Percentiles rank a stretch among this genome's conserved stretches.
phyloP scores from a whole-genome alignment of 2,329 filamentous ascomycete genomes.

The Elsinoe batatas region DNA sequence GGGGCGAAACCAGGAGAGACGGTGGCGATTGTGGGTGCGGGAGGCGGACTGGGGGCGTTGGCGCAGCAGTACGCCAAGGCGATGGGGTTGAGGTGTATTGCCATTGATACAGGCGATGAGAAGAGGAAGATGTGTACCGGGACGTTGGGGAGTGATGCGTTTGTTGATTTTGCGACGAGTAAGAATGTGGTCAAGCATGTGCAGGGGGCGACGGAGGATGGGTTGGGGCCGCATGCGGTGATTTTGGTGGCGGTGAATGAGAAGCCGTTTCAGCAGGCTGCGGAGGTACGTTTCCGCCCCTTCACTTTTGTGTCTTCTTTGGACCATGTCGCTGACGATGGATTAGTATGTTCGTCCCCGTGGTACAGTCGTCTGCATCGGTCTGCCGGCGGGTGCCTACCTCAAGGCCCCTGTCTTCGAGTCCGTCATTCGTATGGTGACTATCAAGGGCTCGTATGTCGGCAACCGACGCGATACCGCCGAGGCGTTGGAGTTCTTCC shows the following conservation, averaged over 20 bases:
- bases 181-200: constrained; percentile 77
- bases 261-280: constrained; percentile 92
- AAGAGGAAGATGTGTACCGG: constrained; percentile 60
- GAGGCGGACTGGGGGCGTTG: constrained; percentile 69
- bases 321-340: neutral
- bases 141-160: constrained; percentile 59
- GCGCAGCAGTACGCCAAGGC: constrained; percentile 83
- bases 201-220: constrained; percentile 67
- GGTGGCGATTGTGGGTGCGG: constrained; percentile 77
- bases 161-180: constrained; percentile 69
- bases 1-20: constrained; percentile 62
- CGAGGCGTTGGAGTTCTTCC: constrained; percentile 86
- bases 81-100: constrained; percentile 74
- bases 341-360: constrained; percentile 66
- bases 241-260: constrained; percentile 78
- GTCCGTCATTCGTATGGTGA: constrained; percentile 81
- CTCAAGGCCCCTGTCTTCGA: constrained; percentile 81
- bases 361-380: constrained; percentile 80
- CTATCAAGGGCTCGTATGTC: constrained; percentile 86
- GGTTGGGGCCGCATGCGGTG: constrained; percentile 77
- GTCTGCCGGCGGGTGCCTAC: constrained; percentile 70
- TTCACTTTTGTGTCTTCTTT: neutral
- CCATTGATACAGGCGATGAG: constrained; percentile 74
- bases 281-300: constrained; percentile 35
- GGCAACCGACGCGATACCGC: constrained; percentile 80